Conservation (phyloP, 2,329 filamentous ascomycete genomes). For the Colletotrichum endophyticum region DNA sequence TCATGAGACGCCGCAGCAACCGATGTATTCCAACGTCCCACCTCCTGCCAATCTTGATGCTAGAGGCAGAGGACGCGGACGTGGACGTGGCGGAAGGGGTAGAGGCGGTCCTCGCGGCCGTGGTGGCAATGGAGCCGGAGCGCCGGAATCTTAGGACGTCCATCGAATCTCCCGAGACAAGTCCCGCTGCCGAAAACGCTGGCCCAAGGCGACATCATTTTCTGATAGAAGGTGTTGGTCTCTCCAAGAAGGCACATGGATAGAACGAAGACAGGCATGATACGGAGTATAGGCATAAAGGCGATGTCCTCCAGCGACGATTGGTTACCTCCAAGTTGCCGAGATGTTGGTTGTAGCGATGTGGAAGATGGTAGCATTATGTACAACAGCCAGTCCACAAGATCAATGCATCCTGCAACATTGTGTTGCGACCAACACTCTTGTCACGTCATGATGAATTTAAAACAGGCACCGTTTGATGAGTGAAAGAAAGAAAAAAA, state of each 20-base stretch:
- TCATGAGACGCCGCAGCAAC: conserved; percentile 22
- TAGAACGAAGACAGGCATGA: neutral
- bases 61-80: conserved; percentile 43
- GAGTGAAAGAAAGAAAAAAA: neutral
- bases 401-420: neutral
- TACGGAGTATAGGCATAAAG: neutral
- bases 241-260: neutral
- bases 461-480: neutral
- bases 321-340: neutral
- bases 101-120: conserved; percentile 39
- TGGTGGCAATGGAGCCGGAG: conserved; percentile 26
- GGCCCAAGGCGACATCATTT: neutral
- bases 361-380: neutral
- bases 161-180: neutral
- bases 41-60: conserved; percentile 64
- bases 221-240: conserved; percentile 5
- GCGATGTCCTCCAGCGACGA: neutral
- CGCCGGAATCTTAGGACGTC: neutral
- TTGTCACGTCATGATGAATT: neutral
- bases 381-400: neutral
- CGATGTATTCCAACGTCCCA: conserved; percentile 59
- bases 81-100: conserved; percentile 29
- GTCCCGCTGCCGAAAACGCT: neutral
- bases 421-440: neutral
- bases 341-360: neutral